Conservation (phyloP, 352 stramenopile genomes). For the Globisporangium paroecandrum region DNA sequence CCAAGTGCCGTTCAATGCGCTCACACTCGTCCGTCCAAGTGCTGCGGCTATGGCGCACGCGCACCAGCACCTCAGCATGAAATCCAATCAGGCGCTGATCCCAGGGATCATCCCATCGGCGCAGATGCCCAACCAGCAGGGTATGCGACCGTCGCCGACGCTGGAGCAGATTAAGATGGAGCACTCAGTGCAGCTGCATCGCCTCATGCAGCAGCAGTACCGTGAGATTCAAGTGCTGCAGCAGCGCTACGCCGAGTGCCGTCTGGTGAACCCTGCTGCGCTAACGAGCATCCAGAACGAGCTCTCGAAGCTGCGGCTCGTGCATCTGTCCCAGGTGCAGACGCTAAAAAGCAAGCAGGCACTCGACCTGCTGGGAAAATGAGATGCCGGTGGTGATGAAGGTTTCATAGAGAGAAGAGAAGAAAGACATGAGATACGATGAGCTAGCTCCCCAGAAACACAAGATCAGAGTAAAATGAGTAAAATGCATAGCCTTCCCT, state of each 20-base stretch:
- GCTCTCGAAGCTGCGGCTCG: conserved; percentile 77
- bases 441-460: not conserved
- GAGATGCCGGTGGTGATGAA: conserved; percentile 7
- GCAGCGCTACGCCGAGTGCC: conserved; percentile 79
- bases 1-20: conserved; percentile 75
- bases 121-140: conserved; percentile 24
- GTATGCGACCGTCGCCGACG: conserved; percentile 23
- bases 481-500: conserved; percentile 7
- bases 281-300: conserved; percentile 80
- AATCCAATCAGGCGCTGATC: conserved; percentile 32
- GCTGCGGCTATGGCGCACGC: conserved; percentile 34
- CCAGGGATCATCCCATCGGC: conserved; percentile 18
- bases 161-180: conserved; percentile 82
- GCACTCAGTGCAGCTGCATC: conserved; percentile 83
- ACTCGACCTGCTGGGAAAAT: conserved; percentile 69
- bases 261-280: conserved; percentile 65
- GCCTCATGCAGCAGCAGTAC: conserved; percentile 86
- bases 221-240: conserved; percentile 84
- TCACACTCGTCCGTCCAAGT: conserved; percentile 47
- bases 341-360: conserved; percentile 85
- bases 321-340: conserved; percentile 82
- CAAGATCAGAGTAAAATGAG: not conserved
- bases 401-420: not conserved
- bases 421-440: not conserved
- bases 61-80: conserved; percentile 37